Conservation (phyloP, 2,329 filamentous ascomycete genomes). For the Laburnicola sp. region DNA sequence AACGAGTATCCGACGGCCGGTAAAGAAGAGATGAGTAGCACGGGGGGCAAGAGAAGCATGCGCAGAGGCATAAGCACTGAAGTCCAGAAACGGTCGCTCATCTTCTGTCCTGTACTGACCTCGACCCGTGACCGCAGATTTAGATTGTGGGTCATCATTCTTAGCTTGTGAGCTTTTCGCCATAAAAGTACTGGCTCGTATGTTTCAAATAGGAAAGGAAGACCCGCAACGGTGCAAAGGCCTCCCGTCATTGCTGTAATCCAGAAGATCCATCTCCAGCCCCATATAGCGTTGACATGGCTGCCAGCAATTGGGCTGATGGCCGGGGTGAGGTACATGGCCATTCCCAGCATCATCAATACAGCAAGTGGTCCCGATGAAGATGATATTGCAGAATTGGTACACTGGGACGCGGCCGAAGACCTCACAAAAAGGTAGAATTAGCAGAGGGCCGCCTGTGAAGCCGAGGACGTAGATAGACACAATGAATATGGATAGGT, state of each 20-base stretch:
- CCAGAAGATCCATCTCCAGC: conserved; percentile 23
- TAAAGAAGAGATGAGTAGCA: conserved; percentile 46
- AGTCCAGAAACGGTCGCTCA: conserved; percentile 27
- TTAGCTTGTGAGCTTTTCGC: conserved; percentile 21
- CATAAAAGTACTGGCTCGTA: conserved; percentile 49
- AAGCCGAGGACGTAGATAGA: conserved; percentile 19
- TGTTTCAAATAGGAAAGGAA: conserved; percentile 45
- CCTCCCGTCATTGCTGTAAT: conserved; percentile 9
- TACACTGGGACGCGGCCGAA: conserved; percentile 16
- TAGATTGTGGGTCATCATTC: conserved; percentile 65
- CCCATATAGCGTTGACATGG: conserved; percentile 13
- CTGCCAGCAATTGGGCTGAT: conserved; percentile 1
- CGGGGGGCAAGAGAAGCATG: conserved; percentile 58
- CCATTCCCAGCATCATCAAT: conserved; percentile 15
- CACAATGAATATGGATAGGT: conserved; percentile 9
- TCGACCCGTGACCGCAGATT: conserved; percentile 54
- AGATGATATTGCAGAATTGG: conserved; percentile 13
- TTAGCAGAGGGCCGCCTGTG: conserved; percentile 18
- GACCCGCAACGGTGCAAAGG: conserved; percentile 26
- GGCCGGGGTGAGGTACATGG: conserved; percentile 14
- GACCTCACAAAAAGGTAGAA: conserved; percentile 21
- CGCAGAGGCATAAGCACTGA: conserved; percentile 55
- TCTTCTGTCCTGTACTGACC: background rate
- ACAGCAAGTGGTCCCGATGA: conserved; percentile 11
- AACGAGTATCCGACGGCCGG: conserved; percentile 33